Evolutionary conservation across 129 eudicot genomes (phyloP).

Genomic region (Rutidosis leptorrhynchoides): DNA sequence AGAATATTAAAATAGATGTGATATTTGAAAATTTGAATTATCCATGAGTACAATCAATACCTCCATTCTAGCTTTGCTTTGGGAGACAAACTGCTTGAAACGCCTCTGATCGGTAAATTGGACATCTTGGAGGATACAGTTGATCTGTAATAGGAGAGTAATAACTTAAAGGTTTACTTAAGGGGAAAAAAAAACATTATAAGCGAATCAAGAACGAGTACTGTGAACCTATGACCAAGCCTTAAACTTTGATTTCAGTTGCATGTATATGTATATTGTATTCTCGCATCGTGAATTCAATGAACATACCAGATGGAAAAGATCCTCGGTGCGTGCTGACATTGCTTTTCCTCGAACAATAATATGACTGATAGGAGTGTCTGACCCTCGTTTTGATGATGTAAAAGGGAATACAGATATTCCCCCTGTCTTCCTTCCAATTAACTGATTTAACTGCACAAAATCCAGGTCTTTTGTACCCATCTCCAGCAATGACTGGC

Average conservation of each 20-base stretch:
- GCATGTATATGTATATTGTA: neutral
- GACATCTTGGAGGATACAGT: conserved; percentile 90
- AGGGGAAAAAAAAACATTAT: too few species aligned
- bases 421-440: conserved; percentile 99
- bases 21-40: neutral
- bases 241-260: neutral
- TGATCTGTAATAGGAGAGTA: conserved; percentile 46
- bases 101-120: conserved; percentile 96
- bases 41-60: conserved; percentile 37
- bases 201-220: conserved; percentile 6
- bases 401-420: conserved; percentile 91
- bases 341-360: conserved; percentile 97
- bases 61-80: conserved; percentile 99
- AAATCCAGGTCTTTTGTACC: conserved; percentile 94
- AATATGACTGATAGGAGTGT: conserved; percentile 69
- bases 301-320: conserved; percentile 72
- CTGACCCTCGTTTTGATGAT: conserved; percentile 69
- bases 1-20: conserved; percentile 9
- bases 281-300: neutral
- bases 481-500: conserved; percentile 99
- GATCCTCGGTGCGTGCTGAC: conserved; percentile 90
- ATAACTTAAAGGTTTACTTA: neutral
- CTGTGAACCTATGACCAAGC: conserved; percentile 13
- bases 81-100: conserved; percentile 99
- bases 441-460: conserved; percentile 86